Evolutionary conservation across 306 rosid species (phyloP), one percentile per base, ranked within the genome.

Genomic region (Medicago lupulina): DNA sequence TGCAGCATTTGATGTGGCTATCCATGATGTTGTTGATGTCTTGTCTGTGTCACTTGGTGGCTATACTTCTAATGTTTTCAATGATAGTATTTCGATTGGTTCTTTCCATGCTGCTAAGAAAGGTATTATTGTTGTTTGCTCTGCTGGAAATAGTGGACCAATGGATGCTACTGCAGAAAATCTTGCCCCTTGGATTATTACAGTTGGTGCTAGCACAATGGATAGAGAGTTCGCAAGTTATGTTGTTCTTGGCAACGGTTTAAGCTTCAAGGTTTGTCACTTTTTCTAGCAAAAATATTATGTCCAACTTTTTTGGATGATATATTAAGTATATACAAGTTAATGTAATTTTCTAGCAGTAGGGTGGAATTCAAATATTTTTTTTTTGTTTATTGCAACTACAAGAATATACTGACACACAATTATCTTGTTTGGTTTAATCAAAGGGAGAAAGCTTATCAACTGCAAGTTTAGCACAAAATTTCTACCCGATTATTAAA

Each of bases 101-200:
- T 85, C 98, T 1, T 91, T 93, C 72, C 98, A 91, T 77, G 98
- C 97, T 0, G 82, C 83, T 8, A 87, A n/a, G 71, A 80, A 59
- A 11, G 97, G 97, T n/a, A 87, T 93, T 60, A 82, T 80, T 19
- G 98, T 93, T 25, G 85, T 91, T 75, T 91, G 93, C 70, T 91
- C 98, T 3, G 96, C 94, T 2, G 96, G 98, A 8, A 93, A 93
- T 60, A 66, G 81, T 14, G 98, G 98, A 1, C 98, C 98, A 0
- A 12, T 13, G 0, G 88, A 85, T 23, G 90, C 71, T 28, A 47
- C 94, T 7, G 91, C 76, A 0, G 73, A 63, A 11, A 93, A 87
- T 53, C 25, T 79, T 18, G 89, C 97, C 0, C 92, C 93, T 0
- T 93, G 98, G 97, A 21, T 76, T 77, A 65, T 93, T 62, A 93